These are phyloP conservation scores for Triticum aestivum DNA, from an alignment of 176 grass and related monocot genomes.

Conservation along the genomic window DNA sequence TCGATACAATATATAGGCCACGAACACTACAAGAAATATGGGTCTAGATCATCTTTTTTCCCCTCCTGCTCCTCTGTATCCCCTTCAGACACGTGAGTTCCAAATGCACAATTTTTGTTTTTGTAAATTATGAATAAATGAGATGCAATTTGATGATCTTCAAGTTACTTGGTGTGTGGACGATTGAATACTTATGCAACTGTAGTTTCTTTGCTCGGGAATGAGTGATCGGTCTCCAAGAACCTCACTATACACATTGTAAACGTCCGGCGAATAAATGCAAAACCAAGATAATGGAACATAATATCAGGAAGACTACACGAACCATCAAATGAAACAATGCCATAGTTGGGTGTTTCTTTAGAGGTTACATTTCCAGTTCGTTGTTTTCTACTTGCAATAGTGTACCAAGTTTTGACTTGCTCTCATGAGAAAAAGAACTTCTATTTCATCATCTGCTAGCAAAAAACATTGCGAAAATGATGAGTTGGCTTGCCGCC, in stretches of 20 bases:
- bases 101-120: not conserved
- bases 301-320: not conserved
- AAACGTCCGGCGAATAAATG: not conserved
- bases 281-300: not conserved
- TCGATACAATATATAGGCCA: not conserved
- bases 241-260: not conserved
- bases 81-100: not conserved
- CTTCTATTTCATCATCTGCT: not conserved
- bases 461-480: not conserved
- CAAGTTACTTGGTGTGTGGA: not conserved
- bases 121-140: constrained; percentile 39
- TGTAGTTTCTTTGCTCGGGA: not conserved
- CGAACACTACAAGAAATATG: not conserved
- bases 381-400: not conserved
- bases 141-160: not conserved
- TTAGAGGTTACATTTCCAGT: not conserved
- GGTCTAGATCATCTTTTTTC: not conserved
- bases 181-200: not conserved
- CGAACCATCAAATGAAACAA: not conserved
- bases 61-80: not conserved
- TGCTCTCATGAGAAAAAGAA: not conserved
- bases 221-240: not conserved
- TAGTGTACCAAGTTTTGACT: not conserved
- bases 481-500: not conserved
- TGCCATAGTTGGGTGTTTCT: not conserved